phyloP scores from a whole-genome alignment of 768 basidiomycete species.

The Hygrocybe coccinea region DNA sequence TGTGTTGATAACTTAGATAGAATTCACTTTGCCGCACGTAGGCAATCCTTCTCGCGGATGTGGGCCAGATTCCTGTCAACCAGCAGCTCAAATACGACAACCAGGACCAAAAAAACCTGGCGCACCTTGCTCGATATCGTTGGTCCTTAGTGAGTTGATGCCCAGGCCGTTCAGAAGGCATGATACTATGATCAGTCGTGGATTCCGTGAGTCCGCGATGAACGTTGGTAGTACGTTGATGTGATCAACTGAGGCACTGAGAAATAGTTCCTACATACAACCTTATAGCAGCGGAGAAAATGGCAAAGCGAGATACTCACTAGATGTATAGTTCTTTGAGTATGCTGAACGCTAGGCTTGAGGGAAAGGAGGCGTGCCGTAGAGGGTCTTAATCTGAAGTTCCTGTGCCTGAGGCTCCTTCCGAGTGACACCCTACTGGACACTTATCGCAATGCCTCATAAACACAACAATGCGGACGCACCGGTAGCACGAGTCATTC shows the following conservation, averaged over 20 bases:
- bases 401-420: neutral
- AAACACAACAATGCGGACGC: neutral
- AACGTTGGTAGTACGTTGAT: no score
- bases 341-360: no score
- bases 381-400: neutral
- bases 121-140: neutral
- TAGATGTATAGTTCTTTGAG: no score
- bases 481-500: neutral
- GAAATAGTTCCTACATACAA: neutral
- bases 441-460: neutral
- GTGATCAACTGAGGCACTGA: no score
- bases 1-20: no score
- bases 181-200: neutral
- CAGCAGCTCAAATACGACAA: neutral
- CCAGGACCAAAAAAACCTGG: neutral
- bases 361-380: no score
- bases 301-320: no score
- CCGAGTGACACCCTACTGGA: neutral
- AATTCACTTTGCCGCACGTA: neutral
- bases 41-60: neutral
- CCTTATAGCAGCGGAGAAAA: no score
- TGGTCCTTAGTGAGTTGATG: neutral
- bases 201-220: neutral
- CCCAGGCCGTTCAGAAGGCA: neutral
- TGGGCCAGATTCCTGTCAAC: neutral